phyloP scores from a whole-genome alignment of 2,329 filamentous ascomycete species.

The Aspergillus sp. region DNA sequence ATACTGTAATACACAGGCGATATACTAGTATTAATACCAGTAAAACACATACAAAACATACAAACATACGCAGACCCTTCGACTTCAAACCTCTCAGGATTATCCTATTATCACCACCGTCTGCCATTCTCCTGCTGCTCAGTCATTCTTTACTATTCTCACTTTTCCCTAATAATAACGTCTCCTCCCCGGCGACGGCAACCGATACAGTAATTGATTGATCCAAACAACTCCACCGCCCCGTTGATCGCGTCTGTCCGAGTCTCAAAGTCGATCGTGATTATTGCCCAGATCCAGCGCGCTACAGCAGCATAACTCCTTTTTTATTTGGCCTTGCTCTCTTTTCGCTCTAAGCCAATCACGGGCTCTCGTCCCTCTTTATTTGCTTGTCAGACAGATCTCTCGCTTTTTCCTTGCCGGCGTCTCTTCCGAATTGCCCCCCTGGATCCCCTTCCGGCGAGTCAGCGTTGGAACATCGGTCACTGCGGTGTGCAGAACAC shows the following conservation, averaged over 20 bases:
- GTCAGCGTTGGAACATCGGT: slow-evolving; percentile 2
- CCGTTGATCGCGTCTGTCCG: slow-evolving; percentile 8
- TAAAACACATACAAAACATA: background rate
- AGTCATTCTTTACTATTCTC: background rate
- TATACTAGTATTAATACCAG: background rate
- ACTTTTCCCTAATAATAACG: too few relatives aligned
- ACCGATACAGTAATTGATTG: too few relatives aligned
- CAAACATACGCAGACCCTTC: background rate
- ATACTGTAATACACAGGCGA: background rate
- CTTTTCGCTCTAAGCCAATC: slow-evolving; percentile 4
- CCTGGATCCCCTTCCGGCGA: slow-evolving; percentile 8
- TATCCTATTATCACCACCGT: slow-evolving; percentile 4
- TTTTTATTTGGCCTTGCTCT: slow-evolving; percentile 2
- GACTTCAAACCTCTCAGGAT: background rate
- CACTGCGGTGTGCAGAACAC: background rate
- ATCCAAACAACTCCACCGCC: slow-evolving; percentile 8
- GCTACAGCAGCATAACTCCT: background rate
- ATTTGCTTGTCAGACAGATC: slow-evolving; percentile 1
- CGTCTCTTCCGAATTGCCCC: slow-evolving; percentile 1
- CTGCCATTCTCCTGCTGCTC: slow-evolving; percentile 6
- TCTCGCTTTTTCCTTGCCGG: slow-evolving; percentile 5
- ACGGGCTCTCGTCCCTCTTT: slow-evolving; percentile 2
- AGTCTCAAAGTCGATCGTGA: slow-evolving; percentile 2
- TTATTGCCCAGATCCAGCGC: background rate
- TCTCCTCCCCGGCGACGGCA: too few relatives aligned